Percentiles rank a stretch among this genome's conserved stretches.
Conservation (phyloP, 2,329 filamentous ascomycete genomes). For the Xylariaceae sp. region DNA sequence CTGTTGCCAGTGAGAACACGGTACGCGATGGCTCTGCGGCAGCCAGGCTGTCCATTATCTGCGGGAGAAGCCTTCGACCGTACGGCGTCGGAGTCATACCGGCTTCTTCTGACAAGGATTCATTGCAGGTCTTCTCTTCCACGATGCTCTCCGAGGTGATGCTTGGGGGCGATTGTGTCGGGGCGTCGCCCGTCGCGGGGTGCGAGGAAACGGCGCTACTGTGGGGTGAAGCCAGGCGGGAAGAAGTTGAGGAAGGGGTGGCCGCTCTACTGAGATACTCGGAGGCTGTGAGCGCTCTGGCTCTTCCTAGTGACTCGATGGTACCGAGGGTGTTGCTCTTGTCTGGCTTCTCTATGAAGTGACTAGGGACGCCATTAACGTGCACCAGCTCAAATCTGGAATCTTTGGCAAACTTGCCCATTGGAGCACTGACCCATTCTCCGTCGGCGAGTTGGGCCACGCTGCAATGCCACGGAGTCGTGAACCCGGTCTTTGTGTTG, state of each 20-base stretch:
- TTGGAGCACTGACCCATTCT: conserved; percentile 5
- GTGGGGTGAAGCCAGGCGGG: neutral
- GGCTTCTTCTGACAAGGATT: neutral
- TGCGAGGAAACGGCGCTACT: neutral
- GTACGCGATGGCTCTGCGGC: conserved; percentile 14
- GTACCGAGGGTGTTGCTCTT: neutral
- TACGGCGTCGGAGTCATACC: neutral
- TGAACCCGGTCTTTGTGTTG: conserved; percentile 42
- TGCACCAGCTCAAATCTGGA: conserved; percentile 6
- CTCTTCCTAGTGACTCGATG: neutral
- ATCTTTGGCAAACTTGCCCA: conserved; percentile 7
- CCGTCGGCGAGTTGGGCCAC: conserved; percentile 31
- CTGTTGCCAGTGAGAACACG: conserved; percentile 3
- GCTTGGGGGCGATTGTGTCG: neutral
- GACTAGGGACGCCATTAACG: conserved; percentile 1
- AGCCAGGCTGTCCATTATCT: conserved; percentile 31
- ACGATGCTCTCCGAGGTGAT: neutral
- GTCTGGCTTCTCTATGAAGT: conserved; percentile 7
- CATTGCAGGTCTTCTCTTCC: neutral
- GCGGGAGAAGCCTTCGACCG: conserved; percentile 26
- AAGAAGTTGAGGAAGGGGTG: neutral
- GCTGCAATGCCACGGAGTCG: conserved; percentile 52
- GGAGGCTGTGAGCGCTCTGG: neutral
- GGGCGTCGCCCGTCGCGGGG: neutral
- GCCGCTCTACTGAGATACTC: conserved; percentile 6